Conservation (phyloP, 192 early-diverging fungal species). For the Rhizophagus prolifer region DNA sequence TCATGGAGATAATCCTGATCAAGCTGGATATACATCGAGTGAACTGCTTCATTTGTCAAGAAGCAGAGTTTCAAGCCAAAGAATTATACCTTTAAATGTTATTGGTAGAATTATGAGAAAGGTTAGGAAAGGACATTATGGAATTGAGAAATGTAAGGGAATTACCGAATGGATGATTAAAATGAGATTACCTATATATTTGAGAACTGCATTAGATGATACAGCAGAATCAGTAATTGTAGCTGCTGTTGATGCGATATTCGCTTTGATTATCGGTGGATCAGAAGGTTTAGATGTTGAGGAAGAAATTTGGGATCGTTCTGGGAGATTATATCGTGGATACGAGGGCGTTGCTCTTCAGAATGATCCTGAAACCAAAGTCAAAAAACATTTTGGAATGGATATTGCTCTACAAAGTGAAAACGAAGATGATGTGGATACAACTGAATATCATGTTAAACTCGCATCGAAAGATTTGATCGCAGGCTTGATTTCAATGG, state of each 20-base stretch:
- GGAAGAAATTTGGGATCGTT: conserved; percentile 44
- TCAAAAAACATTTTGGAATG: conserved; percentile 37
- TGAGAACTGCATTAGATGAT: conserved; percentile 69
- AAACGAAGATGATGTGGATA: conserved; percentile 40
- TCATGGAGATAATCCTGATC: conserved; percentile 81
- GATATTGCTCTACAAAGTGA: conserved; percentile 37
- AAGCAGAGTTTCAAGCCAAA: conserved; percentile 79
- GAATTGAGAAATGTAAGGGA: conserved; percentile 33
- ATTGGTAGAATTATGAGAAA: conserved; percentile 60
- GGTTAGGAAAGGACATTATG: conserved; percentile 35
- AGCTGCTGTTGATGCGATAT: conserved; percentile 48
- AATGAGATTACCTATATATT: conserved; percentile 47
- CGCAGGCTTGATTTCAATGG: conserved; percentile 60
- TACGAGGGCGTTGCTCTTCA: conserved; percentile 34
- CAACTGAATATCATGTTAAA: conserved; percentile 45
- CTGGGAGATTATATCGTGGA: conserved; percentile 34
- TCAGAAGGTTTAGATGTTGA: conserved; percentile 24
- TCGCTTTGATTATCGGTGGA: conserved; percentile 41
- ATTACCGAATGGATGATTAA: conserved; percentile 43
- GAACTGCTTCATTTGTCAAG: conserved; percentile 81
- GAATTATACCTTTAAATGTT: conserved; percentile 64
- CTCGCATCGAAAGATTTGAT: conserved; percentile 55
- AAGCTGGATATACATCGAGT: conserved; percentile 82
- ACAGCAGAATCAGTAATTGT: conserved; percentile 57
- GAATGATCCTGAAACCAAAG: conserved; percentile 24